Evolutionary conservation across 192 early-diverging fungal genomes (phyloP).

Genomic region (Coemansia sp.): DNA sequence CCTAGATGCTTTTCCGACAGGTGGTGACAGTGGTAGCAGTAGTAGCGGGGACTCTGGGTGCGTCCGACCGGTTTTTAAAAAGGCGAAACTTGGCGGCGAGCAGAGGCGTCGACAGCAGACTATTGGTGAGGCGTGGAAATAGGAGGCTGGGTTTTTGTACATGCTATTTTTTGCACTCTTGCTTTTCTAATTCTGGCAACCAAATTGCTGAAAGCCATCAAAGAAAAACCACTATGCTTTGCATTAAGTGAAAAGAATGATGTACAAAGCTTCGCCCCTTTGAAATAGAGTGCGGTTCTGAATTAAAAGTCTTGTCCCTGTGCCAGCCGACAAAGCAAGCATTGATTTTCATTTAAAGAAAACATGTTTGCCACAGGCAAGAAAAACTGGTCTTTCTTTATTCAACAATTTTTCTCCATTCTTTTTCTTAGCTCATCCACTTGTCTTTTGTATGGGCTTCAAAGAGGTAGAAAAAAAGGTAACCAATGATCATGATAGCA

Average conservation of each 20-base stretch:
- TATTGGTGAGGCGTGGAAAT: constrained; percentile 45
- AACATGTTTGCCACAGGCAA: background rate
- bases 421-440: background rate
- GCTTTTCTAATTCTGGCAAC: background rate
- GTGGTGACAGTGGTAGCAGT: background rate
- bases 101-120: constrained; percentile 36
- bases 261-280: no score
- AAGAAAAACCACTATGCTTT: no score
- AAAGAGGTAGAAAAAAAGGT: no score
- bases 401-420: background rate
- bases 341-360: no score
- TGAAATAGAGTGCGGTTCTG: no score
- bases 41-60: background rate
- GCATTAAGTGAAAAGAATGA: no score
- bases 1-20: constrained; percentile 19
- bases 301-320: no score
- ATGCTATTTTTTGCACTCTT: background rate
- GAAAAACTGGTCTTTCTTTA: background rate
- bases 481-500: no score
- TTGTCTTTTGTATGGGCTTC: background rate
- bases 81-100: constrained; percentile 7
- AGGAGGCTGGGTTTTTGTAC: background rate
- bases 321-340: no score
- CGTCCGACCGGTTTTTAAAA: constrained; percentile 20
- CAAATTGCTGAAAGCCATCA: no score